Evolutionary conservation across 108 stramenopile species (phyloP).

Genomic region (Nitzschia inconspicua): DNA sequence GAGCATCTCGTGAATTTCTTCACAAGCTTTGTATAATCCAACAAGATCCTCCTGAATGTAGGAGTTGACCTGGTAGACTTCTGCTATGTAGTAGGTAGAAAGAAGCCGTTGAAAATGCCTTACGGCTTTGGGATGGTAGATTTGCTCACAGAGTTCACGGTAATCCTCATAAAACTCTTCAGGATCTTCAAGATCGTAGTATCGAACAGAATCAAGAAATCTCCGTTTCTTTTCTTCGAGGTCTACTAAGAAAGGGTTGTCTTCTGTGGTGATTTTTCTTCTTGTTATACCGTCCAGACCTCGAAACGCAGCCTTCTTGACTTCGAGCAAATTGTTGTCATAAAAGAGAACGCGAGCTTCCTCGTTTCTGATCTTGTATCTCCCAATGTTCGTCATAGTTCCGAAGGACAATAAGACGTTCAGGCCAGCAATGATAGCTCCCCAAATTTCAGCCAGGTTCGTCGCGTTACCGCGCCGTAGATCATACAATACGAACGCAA

Average conservation of each 20-base stretch:
- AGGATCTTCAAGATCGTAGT: slow-evolving; percentile 28
- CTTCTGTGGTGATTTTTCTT: background rate
- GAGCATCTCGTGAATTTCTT: slow-evolving; percentile 6
- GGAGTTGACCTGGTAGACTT: slow-evolving; percentile 32
- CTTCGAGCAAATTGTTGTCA: background rate
- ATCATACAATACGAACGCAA: slow-evolving; percentile 13
- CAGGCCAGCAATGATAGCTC: slow-evolving; percentile 9
- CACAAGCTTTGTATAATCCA: slow-evolving; percentile 14
- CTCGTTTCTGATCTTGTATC: slow-evolving; percentile 35
- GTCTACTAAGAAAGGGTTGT: slow-evolving; percentile 24
- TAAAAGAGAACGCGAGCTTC: slow-evolving; percentile 16
- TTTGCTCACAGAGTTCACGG: slow-evolving; percentile 2
- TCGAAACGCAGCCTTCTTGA: slow-evolving; percentile 22
- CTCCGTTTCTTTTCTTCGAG: slow-evolving; percentile 10
- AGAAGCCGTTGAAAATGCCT: slow-evolving; percentile 21
- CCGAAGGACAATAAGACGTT: slow-evolving; percentile 25
- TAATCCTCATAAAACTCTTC: slow-evolving; percentile 25
- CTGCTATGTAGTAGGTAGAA: slow-evolving; percentile 14
- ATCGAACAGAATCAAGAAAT: slow-evolving; percentile 17
- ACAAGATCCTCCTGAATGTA: slow-evolving; percentile 34
- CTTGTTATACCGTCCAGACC: slow-evolving; percentile 1
- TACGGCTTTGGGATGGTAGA: slow-evolving; percentile 18
- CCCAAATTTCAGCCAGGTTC: background rate
- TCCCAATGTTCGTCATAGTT: slow-evolving; percentile 18
- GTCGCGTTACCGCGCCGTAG: background rate